Conservation (phyloP, 1,139 yeast genomes). For the Suhomyces yuchorum region DNA sequence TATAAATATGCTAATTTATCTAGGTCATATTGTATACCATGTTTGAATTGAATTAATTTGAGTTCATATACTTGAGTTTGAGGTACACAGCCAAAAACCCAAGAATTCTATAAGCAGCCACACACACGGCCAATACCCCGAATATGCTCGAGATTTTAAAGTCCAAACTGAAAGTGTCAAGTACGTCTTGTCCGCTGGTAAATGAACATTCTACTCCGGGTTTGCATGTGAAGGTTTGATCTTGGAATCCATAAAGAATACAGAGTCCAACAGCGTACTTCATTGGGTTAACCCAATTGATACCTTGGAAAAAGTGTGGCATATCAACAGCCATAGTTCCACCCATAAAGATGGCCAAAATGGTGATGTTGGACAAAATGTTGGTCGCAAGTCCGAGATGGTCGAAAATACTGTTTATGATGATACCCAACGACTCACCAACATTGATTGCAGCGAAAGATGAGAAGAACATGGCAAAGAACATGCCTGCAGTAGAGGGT, state of each 20-base stretch:
- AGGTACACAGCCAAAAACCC: conserved; percentile 30
- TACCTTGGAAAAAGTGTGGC: conserved; percentile 66
- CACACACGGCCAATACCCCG: conserved; percentile 42
- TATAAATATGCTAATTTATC: background rate
- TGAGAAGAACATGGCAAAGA: conserved; percentile 62
- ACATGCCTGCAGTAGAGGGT: conserved; percentile 69
- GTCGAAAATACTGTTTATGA: conserved; percentile 70
- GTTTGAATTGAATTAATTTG: background rate
- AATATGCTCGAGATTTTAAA: conserved; percentile 19
- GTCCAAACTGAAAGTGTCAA: conserved; percentile 44
- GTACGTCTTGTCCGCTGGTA: conserved; percentile 51
- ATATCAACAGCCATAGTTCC: conserved; percentile 81
- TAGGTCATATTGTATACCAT: background rate
- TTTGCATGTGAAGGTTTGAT: conserved; percentile 20
- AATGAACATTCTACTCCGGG: conserved; percentile 38
- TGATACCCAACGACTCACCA: conserved; percentile 83
- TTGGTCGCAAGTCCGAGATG: conserved; percentile 83
- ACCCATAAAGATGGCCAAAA: conserved; percentile 78
- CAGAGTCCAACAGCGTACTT: conserved; percentile 66
- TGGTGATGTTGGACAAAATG: conserved; percentile 60
- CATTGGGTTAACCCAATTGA: conserved; percentile 74
- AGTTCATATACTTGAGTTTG: conserved; percentile 25
- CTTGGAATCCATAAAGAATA: conserved; percentile 35
- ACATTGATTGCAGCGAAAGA: conserved; percentile 61
- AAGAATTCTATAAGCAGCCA: conserved; percentile 36